These are phyloP conservation scores for Hirsutella rhossiliensis DNA, from an alignment of 2,329 filamentous ascomycete species.

Conservation along the genomic window DNA sequence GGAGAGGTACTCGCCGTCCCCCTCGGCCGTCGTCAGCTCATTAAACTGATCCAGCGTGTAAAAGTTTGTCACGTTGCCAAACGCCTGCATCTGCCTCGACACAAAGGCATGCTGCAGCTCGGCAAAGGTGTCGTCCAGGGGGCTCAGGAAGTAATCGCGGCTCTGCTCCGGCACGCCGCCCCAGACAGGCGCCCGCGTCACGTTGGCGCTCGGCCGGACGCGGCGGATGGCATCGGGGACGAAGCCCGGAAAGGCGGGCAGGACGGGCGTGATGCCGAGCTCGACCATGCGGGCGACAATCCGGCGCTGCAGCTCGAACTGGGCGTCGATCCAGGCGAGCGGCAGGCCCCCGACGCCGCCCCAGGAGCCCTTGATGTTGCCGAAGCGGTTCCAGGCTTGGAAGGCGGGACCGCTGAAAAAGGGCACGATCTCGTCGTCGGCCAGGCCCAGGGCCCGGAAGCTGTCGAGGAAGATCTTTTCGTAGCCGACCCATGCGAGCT, in stretches of 20 bases:
- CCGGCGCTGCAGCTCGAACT: constrained; percentile 34
- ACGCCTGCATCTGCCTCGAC: constrained; percentile 29
- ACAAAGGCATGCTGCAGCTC: constrained; percentile 33
- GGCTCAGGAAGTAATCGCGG: constrained; percentile 34
- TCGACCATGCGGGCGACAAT: constrained; percentile 37
- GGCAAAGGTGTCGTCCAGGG: constrained; percentile 28
- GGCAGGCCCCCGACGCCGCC: constrained; percentile 25
- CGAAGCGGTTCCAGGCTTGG: constrained; percentile 41
- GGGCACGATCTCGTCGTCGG: constrained; percentile 26
- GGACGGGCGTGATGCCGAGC: constrained; percentile 38
- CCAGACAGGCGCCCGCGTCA: constrained; percentile 32
- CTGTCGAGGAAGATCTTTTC: constrained; percentile 37
- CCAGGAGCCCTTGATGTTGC: constrained; percentile 40
- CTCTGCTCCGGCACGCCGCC: constrained; percentile 22
- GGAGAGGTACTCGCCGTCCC: constrained; percentile 27
- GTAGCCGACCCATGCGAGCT: constrained; percentile 37
- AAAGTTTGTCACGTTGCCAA: constrained; percentile 33
- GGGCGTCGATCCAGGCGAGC: constrained; percentile 30
- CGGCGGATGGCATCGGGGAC: constrained; percentile 29
- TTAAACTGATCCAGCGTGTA: constrained; percentile 43
- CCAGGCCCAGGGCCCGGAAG: constrained; percentile 32
- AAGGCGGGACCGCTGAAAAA: constrained; percentile 39
- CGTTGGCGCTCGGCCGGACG: constrained; percentile 26
- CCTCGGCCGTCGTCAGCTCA: constrained; percentile 34
- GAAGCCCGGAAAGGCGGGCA: constrained; percentile 38